phyloP scores from a whole-genome alignment of 1,284 basidiomycete species.

The Mycena citricolor region DNA sequence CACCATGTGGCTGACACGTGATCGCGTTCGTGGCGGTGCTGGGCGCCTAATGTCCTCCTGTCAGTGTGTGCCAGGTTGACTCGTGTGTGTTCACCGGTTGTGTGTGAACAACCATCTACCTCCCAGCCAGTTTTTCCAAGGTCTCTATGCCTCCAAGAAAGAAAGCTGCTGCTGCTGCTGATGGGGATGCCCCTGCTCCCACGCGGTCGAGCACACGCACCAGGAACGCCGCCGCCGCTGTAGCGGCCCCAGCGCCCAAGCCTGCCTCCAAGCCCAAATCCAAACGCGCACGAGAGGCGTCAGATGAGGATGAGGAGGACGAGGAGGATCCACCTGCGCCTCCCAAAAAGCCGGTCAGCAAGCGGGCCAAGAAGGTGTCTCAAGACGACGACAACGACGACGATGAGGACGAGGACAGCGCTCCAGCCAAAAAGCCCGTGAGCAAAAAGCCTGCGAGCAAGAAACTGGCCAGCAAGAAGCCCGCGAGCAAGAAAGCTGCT shows the following conservation, averaged over 20 bases:
- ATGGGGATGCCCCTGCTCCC: constrained; percentile 28
- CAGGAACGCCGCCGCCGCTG: constrained; percentile 25
- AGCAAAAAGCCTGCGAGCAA: constrained; percentile 27
- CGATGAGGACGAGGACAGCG: constrained; percentile 25
- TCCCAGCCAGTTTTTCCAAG: constrained; percentile 9
- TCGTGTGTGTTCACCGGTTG: no score
- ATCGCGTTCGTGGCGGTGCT: no score
- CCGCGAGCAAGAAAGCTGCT: constrained; percentile 38
- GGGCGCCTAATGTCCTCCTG: no score
- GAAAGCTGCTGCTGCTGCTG: constrained; percentile 30
- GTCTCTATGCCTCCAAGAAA: constrained; percentile 37
- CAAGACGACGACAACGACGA: constrained; percentile 26
- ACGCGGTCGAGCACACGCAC: constrained; percentile 33
- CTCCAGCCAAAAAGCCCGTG: constrained; percentile 16
- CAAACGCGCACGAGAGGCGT: constrained; percentile 25
- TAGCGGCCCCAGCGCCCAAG: constrained; percentile 15
- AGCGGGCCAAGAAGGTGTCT: constrained; percentile 37
- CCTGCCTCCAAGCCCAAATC: constrained; percentile 32
- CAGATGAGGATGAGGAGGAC: constrained; percentile 24
- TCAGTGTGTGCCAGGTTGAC: no score
- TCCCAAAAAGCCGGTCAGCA: constrained; percentile 33
- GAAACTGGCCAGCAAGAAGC: constrained; percentile 30
- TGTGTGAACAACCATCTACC: no score
- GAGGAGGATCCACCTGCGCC: constrained; percentile 26
- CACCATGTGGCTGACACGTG: no score